Conservation (phyloP, 164 flowering plant species). For the Vitis riparia region DNA sequence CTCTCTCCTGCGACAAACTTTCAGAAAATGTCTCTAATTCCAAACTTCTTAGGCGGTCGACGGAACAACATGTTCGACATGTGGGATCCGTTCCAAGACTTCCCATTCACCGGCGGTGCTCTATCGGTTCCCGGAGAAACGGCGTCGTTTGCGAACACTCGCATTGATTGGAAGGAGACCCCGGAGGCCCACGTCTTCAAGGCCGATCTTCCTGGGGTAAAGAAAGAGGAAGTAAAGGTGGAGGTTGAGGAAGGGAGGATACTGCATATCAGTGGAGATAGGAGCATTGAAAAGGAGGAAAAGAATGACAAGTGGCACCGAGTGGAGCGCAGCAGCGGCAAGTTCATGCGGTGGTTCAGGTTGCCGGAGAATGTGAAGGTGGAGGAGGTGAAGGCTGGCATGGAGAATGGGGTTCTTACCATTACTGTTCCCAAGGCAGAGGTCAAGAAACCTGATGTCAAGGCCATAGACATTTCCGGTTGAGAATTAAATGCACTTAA, state of each 20-base stretch:
- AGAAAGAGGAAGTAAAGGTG: conserved; percentile 9
- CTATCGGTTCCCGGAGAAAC: no score
- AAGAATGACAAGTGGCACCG: conserved; percentile 1
- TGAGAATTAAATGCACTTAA: background rate
- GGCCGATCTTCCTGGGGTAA: conserved; percentile 2
- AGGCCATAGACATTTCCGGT: conserved; percentile 9
- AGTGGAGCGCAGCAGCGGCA: conserved; percentile 10
- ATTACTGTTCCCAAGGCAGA: conserved; percentile 25
- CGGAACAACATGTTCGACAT: no score
- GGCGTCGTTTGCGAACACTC: no score
- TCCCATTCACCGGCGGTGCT: no score
- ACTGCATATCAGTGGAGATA: conserved; percentile 8
- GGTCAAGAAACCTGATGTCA: conserved; percentile 8
- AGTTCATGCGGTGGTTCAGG: conserved; percentile 9
- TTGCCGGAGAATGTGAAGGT: conserved; percentile 14
- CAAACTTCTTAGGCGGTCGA: no score
- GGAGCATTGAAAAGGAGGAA: conserved; percentile 6
- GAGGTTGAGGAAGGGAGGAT: background rate
- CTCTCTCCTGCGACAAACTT: no score
- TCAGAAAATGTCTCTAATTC: no score
- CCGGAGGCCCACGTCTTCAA: conserved; percentile 12
- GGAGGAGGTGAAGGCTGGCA: conserved; percentile 10
- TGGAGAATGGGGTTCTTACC: conserved; percentile 26
- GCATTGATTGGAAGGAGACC: no score
- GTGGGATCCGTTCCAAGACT: no score